Evolutionary conservation across 768 basidiomycete species (phyloP).

Genomic region (Pleurotus djamor): DNA sequence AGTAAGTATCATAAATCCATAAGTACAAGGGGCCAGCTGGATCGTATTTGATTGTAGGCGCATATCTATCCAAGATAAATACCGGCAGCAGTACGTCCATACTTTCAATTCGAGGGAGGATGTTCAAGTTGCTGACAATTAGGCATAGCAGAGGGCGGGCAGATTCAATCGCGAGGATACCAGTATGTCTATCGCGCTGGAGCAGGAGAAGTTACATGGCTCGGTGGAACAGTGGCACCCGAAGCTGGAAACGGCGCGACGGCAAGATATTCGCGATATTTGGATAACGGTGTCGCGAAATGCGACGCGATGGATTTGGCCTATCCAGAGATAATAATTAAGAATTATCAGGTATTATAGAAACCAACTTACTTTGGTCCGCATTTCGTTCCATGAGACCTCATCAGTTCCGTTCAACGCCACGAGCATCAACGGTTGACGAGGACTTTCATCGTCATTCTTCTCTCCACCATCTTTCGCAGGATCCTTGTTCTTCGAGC

Average conservation of each 20-base stretch:
- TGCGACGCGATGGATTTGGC: slow-evolving; percentile 39
- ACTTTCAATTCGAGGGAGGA: too few species aligned
- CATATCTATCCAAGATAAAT: too few species aligned
- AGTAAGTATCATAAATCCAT: too few species aligned
- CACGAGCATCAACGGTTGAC: slow-evolving; percentile 64
- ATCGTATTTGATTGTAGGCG: too few species aligned
- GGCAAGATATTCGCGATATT: slow-evolving; percentile 34
- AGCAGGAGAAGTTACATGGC: slow-evolving; percentile 1
- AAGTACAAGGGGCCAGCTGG: too few species aligned
- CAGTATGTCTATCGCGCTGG: neutral
- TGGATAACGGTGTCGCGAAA: slow-evolving; percentile 41
- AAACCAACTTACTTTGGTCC: slow-evolving; percentile 48
- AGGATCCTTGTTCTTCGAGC: neutral
- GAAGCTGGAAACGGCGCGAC: neutral
- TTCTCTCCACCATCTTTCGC: neutral
- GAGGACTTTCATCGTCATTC: neutral
- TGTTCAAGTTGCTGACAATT: too few species aligned
- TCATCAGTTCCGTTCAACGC: slow-evolving; percentile 60
- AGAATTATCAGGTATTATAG: neutral
- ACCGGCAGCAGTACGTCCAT: too few species aligned
- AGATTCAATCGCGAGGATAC: too few species aligned
- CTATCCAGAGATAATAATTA: slow-evolving; percentile 19
- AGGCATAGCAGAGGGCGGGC: too few species aligned
- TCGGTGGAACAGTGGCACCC: neutral
- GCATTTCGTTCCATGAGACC: slow-evolving; percentile 67